Evolutionary conservation across 2,329 filamentous ascomycete genomes (phyloP).

Genomic region (Aspergillus candidus): DNA sequence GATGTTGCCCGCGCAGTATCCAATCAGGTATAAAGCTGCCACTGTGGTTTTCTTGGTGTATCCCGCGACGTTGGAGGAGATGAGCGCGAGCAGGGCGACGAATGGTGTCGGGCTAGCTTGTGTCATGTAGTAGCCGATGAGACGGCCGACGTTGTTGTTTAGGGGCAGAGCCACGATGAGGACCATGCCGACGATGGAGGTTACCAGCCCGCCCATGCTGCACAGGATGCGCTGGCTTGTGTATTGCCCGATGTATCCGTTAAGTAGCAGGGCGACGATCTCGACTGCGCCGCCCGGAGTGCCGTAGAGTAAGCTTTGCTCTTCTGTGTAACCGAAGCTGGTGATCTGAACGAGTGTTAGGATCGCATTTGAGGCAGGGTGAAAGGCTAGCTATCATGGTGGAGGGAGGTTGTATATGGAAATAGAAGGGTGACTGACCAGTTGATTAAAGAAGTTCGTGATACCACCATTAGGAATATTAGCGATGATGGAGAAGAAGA

Average conservation of each 20-base stretch:
- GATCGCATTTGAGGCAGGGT: not conserved
- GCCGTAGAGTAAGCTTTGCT: slow-evolving; percentile 59
- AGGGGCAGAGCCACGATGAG: slow-evolving; percentile 59
- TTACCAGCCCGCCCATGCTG: slow-evolving; percentile 46
- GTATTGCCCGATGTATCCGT: slow-evolving; percentile 53
- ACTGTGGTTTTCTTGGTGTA: slow-evolving; percentile 52
- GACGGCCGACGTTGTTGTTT: slow-evolving; percentile 51
- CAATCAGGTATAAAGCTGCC: slow-evolving; percentile 44
- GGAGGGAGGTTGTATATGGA: not conserved
- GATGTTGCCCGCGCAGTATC: slow-evolving; percentile 50
- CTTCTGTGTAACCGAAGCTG: slow-evolving; percentile 58
- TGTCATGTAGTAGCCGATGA: slow-evolving; percentile 62
- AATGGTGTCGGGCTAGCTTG: slow-evolving; percentile 56
- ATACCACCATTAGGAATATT: slow-evolving; percentile 57
- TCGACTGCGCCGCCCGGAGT: slow-evolving; percentile 61
- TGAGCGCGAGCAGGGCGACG: slow-evolving; percentile 57
- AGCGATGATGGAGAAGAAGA: slow-evolving; percentile 51
- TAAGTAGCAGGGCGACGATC: slow-evolving; percentile 52
- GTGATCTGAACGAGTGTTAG: slow-evolving; percentile 37
- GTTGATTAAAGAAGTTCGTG: slow-evolving; percentile 56
- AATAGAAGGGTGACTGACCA: slow-evolving; percentile 41
- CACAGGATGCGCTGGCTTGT: slow-evolving; percentile 54
- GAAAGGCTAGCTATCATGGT: not conserved
- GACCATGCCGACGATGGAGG: slow-evolving; percentile 55
- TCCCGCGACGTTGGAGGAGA: slow-evolving; percentile 55